Conservation (phyloP, 1,284 basidiomycete species). For the Vanrija humicola region DNA sequence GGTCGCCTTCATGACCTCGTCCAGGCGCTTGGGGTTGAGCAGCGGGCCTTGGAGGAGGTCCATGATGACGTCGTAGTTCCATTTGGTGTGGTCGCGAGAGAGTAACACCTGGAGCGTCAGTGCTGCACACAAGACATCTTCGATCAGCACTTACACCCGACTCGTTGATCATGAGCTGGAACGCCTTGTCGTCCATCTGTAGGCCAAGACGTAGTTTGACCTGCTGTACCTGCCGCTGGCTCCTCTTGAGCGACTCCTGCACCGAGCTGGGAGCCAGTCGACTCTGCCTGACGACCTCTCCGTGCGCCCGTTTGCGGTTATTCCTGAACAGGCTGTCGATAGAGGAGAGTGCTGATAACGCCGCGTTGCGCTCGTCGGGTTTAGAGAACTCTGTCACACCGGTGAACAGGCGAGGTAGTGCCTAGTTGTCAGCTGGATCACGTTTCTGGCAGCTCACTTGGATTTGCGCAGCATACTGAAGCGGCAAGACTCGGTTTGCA, state of each 20-base stretch:
- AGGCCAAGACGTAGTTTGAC: conserved; percentile 81
- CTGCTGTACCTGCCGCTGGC: conserved; percentile 87
- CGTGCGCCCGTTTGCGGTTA: conserved; percentile 40
- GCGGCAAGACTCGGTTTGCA: conserved; percentile 81
- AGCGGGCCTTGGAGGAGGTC: conserved; percentile 91
- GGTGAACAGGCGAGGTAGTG: conserved; percentile 79
- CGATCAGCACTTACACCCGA: conserved; percentile 65
- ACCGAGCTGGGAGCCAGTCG: not conserved
- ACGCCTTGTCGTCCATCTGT: conserved; percentile 89
- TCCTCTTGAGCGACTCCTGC: conserved; percentile 78
- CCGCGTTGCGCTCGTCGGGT: conserved; percentile 61
- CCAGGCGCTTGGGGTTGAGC: conserved; percentile 85
- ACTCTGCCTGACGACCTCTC: conserved; percentile 1
- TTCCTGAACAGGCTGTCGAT: conserved; percentile 92
- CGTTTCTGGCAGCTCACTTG: conserved; percentile 56
- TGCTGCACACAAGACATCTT: too few species aligned
- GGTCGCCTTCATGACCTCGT: conserved; percentile 88
- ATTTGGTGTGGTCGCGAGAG: conserved; percentile 84
- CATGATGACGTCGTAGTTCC: conserved; percentile 84
- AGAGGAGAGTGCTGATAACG: conserved; percentile 76
- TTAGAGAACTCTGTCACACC: conserved; percentile 75
- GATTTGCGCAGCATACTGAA: conserved; percentile 72
- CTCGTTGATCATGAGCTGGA: conserved; percentile 75
- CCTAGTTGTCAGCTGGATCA: conserved; percentile 51
- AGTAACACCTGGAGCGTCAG: conserved; percentile 63